Evolutionary conservation across 2,329 filamentous ascomycete species (phyloP).

Genomic region (Fusarium albosuccineum): DNA sequence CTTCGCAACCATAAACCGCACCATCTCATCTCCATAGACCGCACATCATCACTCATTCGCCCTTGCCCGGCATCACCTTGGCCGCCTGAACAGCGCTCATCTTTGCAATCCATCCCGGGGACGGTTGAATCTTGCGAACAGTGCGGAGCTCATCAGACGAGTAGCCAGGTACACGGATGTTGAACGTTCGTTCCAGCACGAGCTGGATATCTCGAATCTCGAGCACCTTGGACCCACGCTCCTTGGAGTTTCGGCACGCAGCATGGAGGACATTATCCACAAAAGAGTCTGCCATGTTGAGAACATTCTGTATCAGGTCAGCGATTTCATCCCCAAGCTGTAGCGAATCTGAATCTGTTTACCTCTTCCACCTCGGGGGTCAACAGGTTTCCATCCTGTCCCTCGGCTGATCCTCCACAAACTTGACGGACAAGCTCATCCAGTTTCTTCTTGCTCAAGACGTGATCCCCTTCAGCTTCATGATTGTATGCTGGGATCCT

Average conservation of each 20-base stretch:
- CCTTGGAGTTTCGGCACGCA: conserved; percentile 92
- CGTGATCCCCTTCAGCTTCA: conserved; percentile 90
- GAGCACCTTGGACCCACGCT: conserved; percentile 89
- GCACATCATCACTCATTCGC: conserved; percentile 54
- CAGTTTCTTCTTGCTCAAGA: conserved; percentile 97
- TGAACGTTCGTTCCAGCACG: conserved; percentile 86
- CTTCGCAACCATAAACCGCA: not conserved
- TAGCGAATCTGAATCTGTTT: conserved; percentile 42
- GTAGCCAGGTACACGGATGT: conserved; percentile 94
- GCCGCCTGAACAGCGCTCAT: conserved; percentile 97
- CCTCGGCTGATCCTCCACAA: conserved; percentile 81
- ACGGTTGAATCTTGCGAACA: conserved; percentile 92
- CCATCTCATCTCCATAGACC: not conserved
- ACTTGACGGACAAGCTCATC: conserved; percentile 96
- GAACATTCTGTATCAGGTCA: conserved; percentile 74
- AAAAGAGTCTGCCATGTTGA: conserved; percentile 92
- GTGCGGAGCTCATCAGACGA: conserved; percentile 94
- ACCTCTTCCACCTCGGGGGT: conserved; percentile 97
- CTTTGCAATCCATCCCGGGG: conserved; percentile 91
- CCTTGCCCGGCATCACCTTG: conserved; percentile 79
- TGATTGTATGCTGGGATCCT: conserved; percentile 87
- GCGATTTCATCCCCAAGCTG: conserved; percentile 21
- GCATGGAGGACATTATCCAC: conserved; percentile 90
- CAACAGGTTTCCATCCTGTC: conserved; percentile 80
- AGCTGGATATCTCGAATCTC: conserved; percentile 91